A percentile compares a stretch with the other conserved stretches of the same genome.
Evolutionary conservation across 2,329 filamentous ascomycete genomes (phyloP).

Genomic region (Biscogniauxia sp.): DNA sequence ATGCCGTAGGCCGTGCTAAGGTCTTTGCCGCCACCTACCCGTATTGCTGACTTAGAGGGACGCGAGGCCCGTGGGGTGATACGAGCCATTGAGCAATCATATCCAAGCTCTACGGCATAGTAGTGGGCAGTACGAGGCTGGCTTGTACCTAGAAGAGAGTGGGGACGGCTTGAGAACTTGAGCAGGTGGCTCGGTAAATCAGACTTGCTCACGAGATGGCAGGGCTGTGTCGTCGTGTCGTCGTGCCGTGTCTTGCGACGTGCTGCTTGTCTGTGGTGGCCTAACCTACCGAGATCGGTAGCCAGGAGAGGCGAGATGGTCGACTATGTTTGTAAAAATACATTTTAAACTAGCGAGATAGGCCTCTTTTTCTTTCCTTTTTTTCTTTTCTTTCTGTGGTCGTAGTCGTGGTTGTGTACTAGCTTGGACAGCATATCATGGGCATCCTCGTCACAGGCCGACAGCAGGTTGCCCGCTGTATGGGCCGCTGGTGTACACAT

Average conservation of each 20-base stretch:
- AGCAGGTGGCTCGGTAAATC: neutral
- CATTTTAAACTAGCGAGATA: no score
- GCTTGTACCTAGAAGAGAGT: conserved; percentile 17
- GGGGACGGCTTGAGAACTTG: conserved; percentile 9
- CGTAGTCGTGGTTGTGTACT: conserved; percentile 8
- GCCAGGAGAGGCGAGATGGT: no score
- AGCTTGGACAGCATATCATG: neutral
- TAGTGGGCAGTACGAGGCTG: conserved; percentile 18
- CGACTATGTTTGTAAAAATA: no score
- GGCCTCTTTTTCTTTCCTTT: conserved; percentile 1
- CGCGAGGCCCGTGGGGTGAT: conserved; percentile 19
- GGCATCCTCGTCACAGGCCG: neutral
- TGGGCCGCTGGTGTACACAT: neutral
- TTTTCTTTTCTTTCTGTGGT: no score
- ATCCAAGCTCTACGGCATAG: conserved; percentile 7
- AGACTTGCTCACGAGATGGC: neutral
- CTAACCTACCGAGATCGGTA: neutral
- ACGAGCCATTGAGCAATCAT: conserved; percentile 30
- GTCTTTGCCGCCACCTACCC: conserved; percentile 19
- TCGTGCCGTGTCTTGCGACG: neutral
- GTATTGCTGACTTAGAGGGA: conserved; percentile 17
- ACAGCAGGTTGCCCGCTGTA: neutral
- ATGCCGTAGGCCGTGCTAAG: conserved; percentile 16
- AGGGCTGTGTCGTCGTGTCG: neutral
- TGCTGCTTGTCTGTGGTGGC: conserved; percentile 9